Base-by-base conservation (phyloP, 2,329 filamentous ascomycete species). In the Aspergillus carbonarius region DNA sequence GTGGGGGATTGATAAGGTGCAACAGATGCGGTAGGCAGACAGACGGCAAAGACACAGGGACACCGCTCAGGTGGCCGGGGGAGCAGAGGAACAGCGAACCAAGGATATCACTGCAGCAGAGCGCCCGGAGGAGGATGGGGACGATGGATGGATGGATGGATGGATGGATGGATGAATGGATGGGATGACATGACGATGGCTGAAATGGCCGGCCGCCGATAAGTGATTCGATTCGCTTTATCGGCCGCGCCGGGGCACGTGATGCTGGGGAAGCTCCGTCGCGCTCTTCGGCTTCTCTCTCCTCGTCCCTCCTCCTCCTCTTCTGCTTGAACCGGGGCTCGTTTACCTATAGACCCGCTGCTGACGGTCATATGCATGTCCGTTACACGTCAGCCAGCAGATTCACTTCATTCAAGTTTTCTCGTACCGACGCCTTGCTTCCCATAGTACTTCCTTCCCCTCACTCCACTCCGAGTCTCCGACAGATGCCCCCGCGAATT, bases 181-280 rank as follows among this genome's bases (percentile, higher is more conserved):
- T 23, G 23, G 23, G 23, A 23, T 23, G 39, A 44, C 40, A 49
- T 20, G 54, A 42, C 17, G 40, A 34, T 40, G 55, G 46, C 34
- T 51, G 37, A 55, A 57, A 48, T 58, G 30, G 30, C 30, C 30
- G 35, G 42, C 46, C 37, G 49, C 37, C 46, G 54, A 55, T 59
- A 57, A 59, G 49, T 23, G 12, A 46, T 30, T 52, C 27, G 23
- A 47, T 30, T 47, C n/a, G 53, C 35, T 61, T 61, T 56, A 59
- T 56, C n/a, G 30, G 35, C 40, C 27, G 44, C 15, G 8, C 9
- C 18, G 13, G 9, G n/a, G 32, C 62, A 64, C 62, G 62, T 64
- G 60, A 64, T 56, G 35, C 23, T 20, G 49, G 35, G 32, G 25
- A n/a, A 34, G 27, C 47, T 35, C 27, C 8, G n/a, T n/a, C 30